Percentiles rank a stretch among this genome's conserved stretches.
Evolutionary conservation across 228 moss, liverwort and hornwort species (phyloP).

Genomic region (Sphagnum fallax): DNA sequence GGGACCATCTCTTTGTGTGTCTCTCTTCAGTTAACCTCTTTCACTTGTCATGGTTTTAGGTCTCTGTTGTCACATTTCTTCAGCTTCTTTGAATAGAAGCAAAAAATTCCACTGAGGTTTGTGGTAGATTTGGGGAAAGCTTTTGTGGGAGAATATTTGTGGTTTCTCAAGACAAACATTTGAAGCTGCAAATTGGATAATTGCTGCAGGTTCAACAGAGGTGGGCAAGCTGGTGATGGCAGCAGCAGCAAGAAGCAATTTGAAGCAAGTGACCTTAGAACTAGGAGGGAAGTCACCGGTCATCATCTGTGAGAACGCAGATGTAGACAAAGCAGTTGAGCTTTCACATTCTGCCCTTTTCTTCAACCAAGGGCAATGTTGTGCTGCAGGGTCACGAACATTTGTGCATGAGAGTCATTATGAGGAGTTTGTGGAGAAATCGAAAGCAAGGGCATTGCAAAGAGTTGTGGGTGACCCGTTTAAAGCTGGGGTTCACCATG

Average conservation of each 20-base stretch:
- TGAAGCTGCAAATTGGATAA: too few species aligned
- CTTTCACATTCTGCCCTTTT: slow-evolving; percentile 81
- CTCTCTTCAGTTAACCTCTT: too few species aligned
- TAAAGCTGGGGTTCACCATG: slow-evolving; percentile 67
- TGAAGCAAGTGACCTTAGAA: slow-evolving; percentile 86
- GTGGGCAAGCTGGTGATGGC: slow-evolving; percentile 75
- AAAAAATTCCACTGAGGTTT: too few species aligned
- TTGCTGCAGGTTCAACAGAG: slow-evolving; percentile 54
- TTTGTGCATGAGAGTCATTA: slow-evolving; percentile 91
- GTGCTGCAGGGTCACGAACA: slow-evolving; percentile 76
- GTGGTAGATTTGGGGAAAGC: too few species aligned
- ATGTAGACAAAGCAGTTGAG: slow-evolving; percentile 67
- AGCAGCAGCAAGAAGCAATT: slow-evolving; percentile 66
- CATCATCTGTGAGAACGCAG: slow-evolving; percentile 74
- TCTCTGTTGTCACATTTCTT: too few species aligned
- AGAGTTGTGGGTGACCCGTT: slow-evolving; percentile 90
- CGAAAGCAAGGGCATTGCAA: slow-evolving; percentile 58
- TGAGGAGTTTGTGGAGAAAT: slow-evolving; percentile 86
- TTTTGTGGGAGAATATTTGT: too few species aligned
- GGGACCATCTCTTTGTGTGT: too few species aligned
- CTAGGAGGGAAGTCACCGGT: slow-evolving; percentile 91
- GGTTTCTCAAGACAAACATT: too few species aligned
- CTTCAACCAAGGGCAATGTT: slow-evolving; percentile 94
- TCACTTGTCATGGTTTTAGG: too few species aligned
- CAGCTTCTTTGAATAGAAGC: too few species aligned